phyloP scores from a whole-genome alignment of 2,329 filamentous ascomycete species.

The Diaporthe sp. region DNA sequence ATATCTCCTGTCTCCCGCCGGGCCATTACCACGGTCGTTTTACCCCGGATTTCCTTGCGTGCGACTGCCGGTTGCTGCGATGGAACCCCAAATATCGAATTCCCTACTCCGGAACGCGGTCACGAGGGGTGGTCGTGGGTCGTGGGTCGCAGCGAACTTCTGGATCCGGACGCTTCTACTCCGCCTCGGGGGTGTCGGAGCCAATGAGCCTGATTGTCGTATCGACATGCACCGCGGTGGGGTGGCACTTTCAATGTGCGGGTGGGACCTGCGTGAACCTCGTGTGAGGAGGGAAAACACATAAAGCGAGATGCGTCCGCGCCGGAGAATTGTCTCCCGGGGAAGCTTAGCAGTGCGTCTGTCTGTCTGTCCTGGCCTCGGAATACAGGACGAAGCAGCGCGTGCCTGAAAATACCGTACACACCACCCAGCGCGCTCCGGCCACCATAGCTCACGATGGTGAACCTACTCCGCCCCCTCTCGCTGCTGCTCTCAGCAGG shows the following conservation, averaged over 20 bases:
- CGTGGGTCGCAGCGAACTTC: constrained; percentile 14
- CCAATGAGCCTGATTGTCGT: constrained; percentile 20
- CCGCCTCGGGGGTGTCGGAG: constrained; percentile 31
- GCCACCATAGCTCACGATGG: constrained; percentile 24
- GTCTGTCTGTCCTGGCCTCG: neutral
- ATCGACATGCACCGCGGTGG: constrained; percentile 13
- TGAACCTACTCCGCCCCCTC: constrained; percentile 26
- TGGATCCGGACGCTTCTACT: constrained; percentile 23
- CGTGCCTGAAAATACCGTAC: neutral
- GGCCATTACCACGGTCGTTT: neutral
- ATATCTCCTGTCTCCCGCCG: neutral
- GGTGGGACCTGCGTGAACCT: constrained; percentile 1
- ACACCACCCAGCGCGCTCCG: neutral
- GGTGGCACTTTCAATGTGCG: neutral
- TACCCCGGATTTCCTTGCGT: constrained; percentile 14
- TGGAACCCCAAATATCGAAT: constrained; percentile 14
- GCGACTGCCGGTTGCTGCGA: constrained; percentile 4
- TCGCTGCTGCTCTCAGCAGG: constrained; percentile 40
- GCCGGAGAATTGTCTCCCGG: neutral
- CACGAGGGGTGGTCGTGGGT: constrained; percentile 1
- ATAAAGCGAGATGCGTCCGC: neutral
- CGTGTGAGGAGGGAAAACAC: neutral
- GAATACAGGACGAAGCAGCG: neutral
- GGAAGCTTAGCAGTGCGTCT: neutral
- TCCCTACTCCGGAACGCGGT: neutral